Conservation (phyloP, 257 asterid species). For the Nicotiana paniculata region DNA sequence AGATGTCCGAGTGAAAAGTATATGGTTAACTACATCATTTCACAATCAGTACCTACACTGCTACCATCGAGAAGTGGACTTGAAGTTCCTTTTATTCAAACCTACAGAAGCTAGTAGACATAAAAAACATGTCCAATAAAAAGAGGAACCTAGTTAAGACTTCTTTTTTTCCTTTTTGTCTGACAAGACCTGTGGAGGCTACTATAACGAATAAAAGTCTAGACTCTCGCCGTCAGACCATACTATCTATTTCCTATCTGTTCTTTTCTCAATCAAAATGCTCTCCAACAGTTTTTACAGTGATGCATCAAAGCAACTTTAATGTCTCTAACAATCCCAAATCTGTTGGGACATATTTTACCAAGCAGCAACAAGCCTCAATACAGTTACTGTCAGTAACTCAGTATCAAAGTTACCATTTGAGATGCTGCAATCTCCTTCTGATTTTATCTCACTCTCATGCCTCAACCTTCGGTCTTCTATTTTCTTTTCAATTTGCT, state of each 20-base stretch:
- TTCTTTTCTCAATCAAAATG: not conserved
- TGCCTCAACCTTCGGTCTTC: not conserved
- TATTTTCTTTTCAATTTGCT: not conserved
- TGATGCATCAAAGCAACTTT: not conserved
- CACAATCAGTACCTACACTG: not conserved
- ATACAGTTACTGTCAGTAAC: not conserved
- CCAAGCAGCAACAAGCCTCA: not conserved
- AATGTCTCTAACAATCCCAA: not conserved
- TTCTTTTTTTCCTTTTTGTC: not conserved
- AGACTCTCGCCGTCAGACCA: not conserved
- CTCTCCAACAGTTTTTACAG: not conserved
- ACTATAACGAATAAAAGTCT: not conserved
- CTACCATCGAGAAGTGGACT: not conserved
- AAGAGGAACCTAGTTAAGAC: not conserved
- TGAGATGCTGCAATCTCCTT: not conserved
- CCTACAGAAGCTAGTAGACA: not conserved
- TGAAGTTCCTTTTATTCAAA: not conserved
- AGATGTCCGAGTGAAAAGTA: not conserved
- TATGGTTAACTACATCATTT: not conserved
- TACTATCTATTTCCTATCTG: not conserved
- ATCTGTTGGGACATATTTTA: not conserved
- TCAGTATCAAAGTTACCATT: constrained; percentile 1
- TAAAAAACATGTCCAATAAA: not conserved
- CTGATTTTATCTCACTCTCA: not conserved
- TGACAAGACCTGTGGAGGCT: not conserved